phyloP scores from a whole-genome alignment of 2,329 filamentous ascomycete species.

The Talaromyces sp. region DNA sequence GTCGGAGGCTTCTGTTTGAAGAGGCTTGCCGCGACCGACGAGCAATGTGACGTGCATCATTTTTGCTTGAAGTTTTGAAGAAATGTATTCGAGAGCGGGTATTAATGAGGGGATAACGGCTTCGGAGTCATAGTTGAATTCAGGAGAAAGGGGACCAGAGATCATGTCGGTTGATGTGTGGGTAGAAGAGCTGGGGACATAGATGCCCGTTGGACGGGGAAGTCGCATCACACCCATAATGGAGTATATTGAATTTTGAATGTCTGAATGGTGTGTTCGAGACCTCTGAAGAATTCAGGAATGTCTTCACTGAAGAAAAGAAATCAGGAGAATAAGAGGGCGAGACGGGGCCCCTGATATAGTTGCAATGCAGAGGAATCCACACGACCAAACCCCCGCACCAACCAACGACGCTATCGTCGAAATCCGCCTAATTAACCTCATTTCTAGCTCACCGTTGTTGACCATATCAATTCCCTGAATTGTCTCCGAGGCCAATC shows the following conservation, averaged over 20 bases:
- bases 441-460: conserved; percentile 18
- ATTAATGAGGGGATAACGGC: conserved; percentile 39
- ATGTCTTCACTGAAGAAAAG: conserved; percentile 1
- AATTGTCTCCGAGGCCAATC: conserved; percentile 12
- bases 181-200: conserved; percentile 37
- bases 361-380: conserved; percentile 4
- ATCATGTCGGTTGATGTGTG: conserved; percentile 46
- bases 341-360: conserved; percentile 18
- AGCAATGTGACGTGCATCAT: conserved; percentile 45
- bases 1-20: conserved; percentile 42
- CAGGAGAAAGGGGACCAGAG: conserved; percentile 43
- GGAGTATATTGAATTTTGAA: neutral
- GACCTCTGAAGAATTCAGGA: neutral
- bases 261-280: neutral
- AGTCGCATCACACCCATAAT: conserved; percentile 41
- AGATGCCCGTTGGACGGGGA: conserved; percentile 39
- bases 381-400: conserved; percentile 17
- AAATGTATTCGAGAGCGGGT: conserved; percentile 47
- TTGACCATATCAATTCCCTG: conserved; percentile 25
- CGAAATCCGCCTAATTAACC: conserved; percentile 17
- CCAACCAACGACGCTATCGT: conserved; percentile 10
- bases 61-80: conserved; percentile 42
- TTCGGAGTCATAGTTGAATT: conserved; percentile 42
- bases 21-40: conserved; percentile 44
- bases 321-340: neutral